Evolutionary conservation across 1,139 yeast species (phyloP).

Genomic region (Geotrichum bryndzae): DNA sequence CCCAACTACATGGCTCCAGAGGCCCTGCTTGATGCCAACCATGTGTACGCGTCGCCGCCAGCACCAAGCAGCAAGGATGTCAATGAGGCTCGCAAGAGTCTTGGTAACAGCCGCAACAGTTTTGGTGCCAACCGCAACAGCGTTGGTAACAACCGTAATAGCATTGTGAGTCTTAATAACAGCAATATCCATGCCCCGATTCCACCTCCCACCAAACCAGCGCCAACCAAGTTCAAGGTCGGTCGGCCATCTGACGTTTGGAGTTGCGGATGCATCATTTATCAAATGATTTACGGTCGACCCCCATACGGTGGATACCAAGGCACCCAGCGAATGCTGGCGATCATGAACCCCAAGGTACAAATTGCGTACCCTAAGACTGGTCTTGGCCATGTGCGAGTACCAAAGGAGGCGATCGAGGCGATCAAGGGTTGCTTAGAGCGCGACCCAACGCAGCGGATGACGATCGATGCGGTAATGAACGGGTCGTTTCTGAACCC

Average conservation of each 20-base stretch:
- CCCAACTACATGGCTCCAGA: constrained; percentile 99
- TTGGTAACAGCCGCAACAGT: too few species aligned
- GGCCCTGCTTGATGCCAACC: constrained; percentile 62
- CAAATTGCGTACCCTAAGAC: constrained; percentile 60
- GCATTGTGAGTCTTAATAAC: constrained; percentile 15
- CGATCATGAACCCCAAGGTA: constrained; percentile 83
- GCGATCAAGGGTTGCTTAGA: constrained; percentile 66
- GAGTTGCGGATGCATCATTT: constrained; percentile 96
- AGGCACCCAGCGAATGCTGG: constrained; percentile 74
- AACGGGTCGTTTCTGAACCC: constrained; percentile 65
- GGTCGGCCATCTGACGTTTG: constrained; percentile 96
- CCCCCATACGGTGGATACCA: constrained; percentile 84
- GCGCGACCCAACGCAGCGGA: constrained; percentile 65
- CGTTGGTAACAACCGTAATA: constrained; percentile 3
- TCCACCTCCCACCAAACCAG: constrained; percentile 23
- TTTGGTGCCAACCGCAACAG: too few species aligned
- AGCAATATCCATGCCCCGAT: constrained; percentile 13
- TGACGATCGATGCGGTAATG: constrained; percentile 60
- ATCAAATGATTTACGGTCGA: constrained; percentile 90
- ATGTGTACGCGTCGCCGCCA: constrained; percentile 22
- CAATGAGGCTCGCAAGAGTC: neutral
- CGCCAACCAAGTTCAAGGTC: constrained; percentile 51
- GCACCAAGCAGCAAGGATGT: constrained; percentile 18
- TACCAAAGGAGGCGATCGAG: constrained; percentile 66
- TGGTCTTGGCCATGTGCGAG: constrained; percentile 57